phyloP scores from a whole-genome alignment of 768 basidiomycete species.

The Russula compacta region DNA sequence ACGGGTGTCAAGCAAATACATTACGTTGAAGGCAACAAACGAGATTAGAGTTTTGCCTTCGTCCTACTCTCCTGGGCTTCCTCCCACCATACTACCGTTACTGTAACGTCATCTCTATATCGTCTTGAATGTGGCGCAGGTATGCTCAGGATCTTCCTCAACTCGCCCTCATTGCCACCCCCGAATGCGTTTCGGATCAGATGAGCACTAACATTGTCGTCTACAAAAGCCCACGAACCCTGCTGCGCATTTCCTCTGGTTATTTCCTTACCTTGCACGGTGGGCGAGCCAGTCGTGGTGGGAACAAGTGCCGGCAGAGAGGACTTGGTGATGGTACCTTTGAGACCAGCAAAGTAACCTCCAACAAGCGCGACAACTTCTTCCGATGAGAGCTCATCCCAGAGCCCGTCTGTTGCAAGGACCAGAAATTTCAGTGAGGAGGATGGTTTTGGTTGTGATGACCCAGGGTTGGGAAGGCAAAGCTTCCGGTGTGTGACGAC shows the following conservation, averaged over 20 bases:
- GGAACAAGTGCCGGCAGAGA: constrained; percentile 46
- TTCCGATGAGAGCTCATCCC: constrained; percentile 55
- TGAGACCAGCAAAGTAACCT: constrained; percentile 65
- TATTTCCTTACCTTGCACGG: constrained; percentile 58
- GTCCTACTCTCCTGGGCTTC: constrained; percentile 43
- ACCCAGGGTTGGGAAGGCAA: constrained; percentile 36
- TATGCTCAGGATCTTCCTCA: constrained; percentile 66
- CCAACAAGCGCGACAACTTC: constrained; percentile 84
- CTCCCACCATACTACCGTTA: constrained; percentile 82
- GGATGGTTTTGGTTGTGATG: constrained; percentile 25
- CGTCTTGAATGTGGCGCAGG: constrained; percentile 71
- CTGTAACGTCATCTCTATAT: constrained; percentile 78
- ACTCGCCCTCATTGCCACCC: constrained; percentile 53
- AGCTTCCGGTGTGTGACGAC: constrained; percentile 74
- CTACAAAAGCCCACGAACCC: constrained; percentile 69
- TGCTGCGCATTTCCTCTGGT: constrained; percentile 26
- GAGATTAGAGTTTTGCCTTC: constrained; percentile 44
- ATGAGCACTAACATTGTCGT: constrained; percentile 73
- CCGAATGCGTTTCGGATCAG: constrained; percentile 88
- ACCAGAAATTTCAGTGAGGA: constrained; percentile 63
- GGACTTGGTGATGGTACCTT: constrained; percentile 53
- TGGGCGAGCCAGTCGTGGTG: constrained; percentile 42
- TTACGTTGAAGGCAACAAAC: constrained; percentile 12
- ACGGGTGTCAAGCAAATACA: constrained; percentile 6
- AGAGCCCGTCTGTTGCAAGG: constrained; percentile 72